Conservation (phyloP, 2,329 filamentous ascomycete genomes). For the Xylaria multiplex region DNA sequence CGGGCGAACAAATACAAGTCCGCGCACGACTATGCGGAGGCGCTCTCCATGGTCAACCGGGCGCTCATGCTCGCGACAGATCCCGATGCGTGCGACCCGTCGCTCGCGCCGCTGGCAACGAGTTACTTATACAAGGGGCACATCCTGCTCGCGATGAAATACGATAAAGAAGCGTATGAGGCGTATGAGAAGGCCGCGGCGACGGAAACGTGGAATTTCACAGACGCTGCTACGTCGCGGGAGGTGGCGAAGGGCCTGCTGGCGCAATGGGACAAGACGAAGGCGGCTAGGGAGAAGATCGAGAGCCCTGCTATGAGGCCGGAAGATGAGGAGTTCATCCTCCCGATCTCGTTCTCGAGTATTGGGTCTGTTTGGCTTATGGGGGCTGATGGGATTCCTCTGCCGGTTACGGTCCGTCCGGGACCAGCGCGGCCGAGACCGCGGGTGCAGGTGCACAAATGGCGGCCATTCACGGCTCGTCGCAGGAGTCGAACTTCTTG, state of each 20-base stretch:
- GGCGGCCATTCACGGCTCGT: too few species aligned
- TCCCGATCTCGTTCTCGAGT: too few species aligned
- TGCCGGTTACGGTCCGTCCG: neutral
- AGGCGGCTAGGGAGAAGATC: too few species aligned
- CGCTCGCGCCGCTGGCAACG: slow-evolving; percentile 39
- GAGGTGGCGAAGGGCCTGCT: neutral
- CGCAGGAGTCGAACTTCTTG: too few species aligned
- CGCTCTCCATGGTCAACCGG: slow-evolving; percentile 23
- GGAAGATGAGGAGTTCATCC: too few species aligned
- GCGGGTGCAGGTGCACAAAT: too few species aligned
- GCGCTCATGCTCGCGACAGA: slow-evolving; percentile 39
- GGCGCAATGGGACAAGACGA: neutral
- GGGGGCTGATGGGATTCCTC: neutral
- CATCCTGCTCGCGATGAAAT: slow-evolving; percentile 29
- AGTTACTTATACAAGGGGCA: slow-evolving; percentile 42
- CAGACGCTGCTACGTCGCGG: slow-evolving; percentile 26
- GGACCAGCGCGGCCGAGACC: neutral
- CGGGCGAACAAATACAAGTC: neutral
- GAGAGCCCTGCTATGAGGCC: too few species aligned
- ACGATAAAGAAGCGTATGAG: slow-evolving; percentile 31
- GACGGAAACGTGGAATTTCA: neutral
- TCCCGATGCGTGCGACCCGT: slow-evolving; percentile 38
- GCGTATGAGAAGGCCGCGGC: slow-evolving; percentile 35
- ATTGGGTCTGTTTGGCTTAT: too few species aligned
- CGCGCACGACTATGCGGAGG: slow-evolving; percentile 30